Base-by-base conservation (phyloP, 1,139 yeast genomes). In the Entelexis sorbosivorans region DNA sequence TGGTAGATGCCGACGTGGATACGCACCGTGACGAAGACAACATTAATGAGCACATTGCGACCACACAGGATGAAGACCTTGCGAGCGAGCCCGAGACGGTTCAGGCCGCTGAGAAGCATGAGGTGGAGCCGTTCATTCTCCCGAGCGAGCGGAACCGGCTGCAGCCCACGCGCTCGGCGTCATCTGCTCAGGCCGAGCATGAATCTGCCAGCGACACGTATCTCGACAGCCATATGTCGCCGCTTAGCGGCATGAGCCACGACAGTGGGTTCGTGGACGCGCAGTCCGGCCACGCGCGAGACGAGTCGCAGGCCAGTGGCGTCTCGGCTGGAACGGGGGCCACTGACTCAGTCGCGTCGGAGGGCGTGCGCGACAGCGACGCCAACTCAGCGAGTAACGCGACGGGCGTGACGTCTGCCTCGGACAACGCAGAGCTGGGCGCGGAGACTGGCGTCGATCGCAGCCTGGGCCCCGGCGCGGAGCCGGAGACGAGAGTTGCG, bases 71-170 rank as follows among this genome's bases (percentile, higher is more conserved):
- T 31, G 45, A 20, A 29, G 9, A 20, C n/a, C n/a, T n/a, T 36
- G 36, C 31, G 2, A 36, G 28, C 13, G 40, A 22, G 3, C 28
- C 16, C 17, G 28, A 36, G n/a, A 36, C 40, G 20, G 28, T 36
- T 22, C 40, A 14, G 24, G 17, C 22, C 11, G 17, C 35, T 10
- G 28, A 19, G n/a, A 33, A 33, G n/a, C 14, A 13, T 16, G 47
- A 24, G 3, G 24, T 10, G 3, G 56, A 50, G 32, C 49, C 50
- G n/a, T 51, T 53, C 47, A 45, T 53, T 5, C 38, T 53, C 8
- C 56, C 56, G 2, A 53, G 56, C 38, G 56, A 53, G 45, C 44
- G 50, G 10, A 53, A 48, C 44, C 39, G 55, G 13, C 51, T 46
- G 8, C 50, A 48, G 32, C 17, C 49, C 6, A 34, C 48, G n/a